Conservation (phyloP, 164 flowering plant genomes). For the Nelumbo lutea region DNA sequence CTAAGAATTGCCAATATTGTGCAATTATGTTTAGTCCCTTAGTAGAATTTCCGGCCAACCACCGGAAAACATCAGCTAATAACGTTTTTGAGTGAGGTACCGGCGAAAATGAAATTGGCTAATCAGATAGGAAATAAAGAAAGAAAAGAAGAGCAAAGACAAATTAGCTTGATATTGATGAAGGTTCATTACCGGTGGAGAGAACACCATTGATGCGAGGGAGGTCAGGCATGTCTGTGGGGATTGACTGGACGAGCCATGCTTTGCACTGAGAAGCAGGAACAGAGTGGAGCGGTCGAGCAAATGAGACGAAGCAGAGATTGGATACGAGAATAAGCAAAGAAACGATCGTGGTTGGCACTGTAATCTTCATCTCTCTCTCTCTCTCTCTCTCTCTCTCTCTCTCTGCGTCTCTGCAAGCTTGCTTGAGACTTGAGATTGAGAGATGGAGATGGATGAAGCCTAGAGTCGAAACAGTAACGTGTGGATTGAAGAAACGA, state of each 20-base stretch:
- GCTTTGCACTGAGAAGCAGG: slow-evolving; percentile 53
- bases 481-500: no score
- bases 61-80: slow-evolving; percentile 68
- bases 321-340: background rate
- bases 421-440: no score
- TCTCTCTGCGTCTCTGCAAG: no score
- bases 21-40: slow-evolving; percentile 63
- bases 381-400: no score
- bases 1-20: slow-evolving; percentile 82
- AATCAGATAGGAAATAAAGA: background rate
- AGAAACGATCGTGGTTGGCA: background rate
- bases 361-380: background rate
- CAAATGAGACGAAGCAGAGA: background rate
- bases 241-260: slow-evolving; percentile 91
- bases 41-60: slow-evolving; percentile 83
- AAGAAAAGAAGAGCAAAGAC: background rate
- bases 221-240: slow-evolving; percentile 84
- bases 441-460: no score
- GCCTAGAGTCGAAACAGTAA: no score
- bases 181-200: slow-evolving; percentile 45
- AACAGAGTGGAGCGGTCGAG: slow-evolving; percentile 1
- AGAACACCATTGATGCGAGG: slow-evolving; percentile 69
- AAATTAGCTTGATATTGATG: background rate
- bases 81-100: background rate
- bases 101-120: no score